Evolutionary conservation across 805 yeast species (phyloP).

Genomic region (Lachancea nothofagi): DNA sequence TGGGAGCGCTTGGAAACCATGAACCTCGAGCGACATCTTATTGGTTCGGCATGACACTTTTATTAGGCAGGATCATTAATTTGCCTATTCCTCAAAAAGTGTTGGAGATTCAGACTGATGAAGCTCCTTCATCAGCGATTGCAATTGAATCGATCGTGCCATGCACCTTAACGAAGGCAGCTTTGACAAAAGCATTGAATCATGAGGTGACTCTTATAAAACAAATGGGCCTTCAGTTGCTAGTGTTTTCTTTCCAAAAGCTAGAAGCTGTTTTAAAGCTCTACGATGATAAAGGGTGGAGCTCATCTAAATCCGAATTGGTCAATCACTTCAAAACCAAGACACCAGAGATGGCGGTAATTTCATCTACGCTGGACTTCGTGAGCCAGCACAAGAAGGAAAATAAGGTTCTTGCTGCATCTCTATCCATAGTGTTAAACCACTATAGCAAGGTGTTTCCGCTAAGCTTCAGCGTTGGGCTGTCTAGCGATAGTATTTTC

Average conservation of each 20-base stretch:
- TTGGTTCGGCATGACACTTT: conserved; percentile 71
- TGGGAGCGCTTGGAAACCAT: conserved; percentile 60
- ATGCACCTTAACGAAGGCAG: conserved; percentile 50
- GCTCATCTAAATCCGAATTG: conserved; percentile 32
- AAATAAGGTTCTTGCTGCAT: conserved; percentile 43
- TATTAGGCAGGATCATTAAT: conserved; percentile 55
- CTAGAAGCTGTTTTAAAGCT: conserved; percentile 37
- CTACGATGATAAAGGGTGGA: conserved; percentile 40
- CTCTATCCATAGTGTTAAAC: conserved; percentile 42
- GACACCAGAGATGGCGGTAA: conserved; percentile 48
- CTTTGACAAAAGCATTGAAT: conserved; percentile 55
- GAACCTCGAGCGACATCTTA: conserved; percentile 77
- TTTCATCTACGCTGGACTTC: conserved; percentile 42
- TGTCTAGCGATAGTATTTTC: conserved; percentile 34
- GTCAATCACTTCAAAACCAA: conserved; percentile 29
- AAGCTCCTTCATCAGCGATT: conserved; percentile 32
- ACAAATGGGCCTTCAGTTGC: conserved; percentile 59
- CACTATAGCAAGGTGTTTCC: conserved; percentile 38
- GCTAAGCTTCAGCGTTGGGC: conserved; percentile 28
- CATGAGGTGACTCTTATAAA: conserved; percentile 46
- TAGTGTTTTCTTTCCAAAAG: conserved; percentile 51
- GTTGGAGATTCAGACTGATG: conserved; percentile 23
- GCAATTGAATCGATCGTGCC: conserved; percentile 60
- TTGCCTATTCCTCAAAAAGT: conserved; percentile 47
- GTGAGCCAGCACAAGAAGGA: conserved; percentile 33